These are phyloP conservation scores for Chrysophaeum taylorii DNA, from an alignment of 352 stramenopile species.

Conservation along the genomic window DNA sequence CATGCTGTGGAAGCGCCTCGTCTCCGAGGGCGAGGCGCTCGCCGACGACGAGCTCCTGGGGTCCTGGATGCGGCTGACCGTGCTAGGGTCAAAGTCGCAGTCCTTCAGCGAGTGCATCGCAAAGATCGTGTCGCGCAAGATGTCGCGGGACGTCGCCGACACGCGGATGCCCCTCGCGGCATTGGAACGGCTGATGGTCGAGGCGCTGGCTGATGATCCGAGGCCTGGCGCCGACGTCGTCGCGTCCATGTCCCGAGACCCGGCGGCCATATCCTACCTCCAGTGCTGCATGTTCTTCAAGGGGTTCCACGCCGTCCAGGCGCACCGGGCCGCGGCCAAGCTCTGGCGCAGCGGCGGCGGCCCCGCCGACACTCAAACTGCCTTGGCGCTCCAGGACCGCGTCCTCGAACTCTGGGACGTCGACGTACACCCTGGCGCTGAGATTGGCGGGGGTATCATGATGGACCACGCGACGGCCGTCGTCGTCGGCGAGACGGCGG, in stretches of 20 bases:
- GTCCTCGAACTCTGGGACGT: constrained; percentile 25
- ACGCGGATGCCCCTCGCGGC: not conserved
- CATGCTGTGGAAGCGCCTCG: no score
- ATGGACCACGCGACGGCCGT: constrained; percentile 21
- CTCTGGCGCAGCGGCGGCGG: constrained; percentile 29
- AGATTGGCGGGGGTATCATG: not conserved
- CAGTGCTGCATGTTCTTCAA: constrained; percentile 30
- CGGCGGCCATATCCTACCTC: not conserved
- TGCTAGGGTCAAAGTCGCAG: no score
- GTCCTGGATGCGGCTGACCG: no score
- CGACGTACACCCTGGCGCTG: constrained; percentile 12
- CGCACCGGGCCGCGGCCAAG: constrained; percentile 29
- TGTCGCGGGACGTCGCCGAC: not conserved
- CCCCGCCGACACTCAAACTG: not conserved
- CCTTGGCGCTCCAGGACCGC: constrained; percentile 25
- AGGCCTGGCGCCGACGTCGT: not conserved
- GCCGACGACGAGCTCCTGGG: no score
- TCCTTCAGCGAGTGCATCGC: not conserved
- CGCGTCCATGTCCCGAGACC: not conserved
- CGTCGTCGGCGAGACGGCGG: constrained; percentile 40
- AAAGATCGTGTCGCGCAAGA: not conserved
- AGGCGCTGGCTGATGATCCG: not conserved
- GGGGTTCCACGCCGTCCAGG: constrained; percentile 30
- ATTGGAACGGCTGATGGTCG: not conserved
- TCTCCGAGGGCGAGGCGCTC: no score